Evolutionary conservation across 2,329 filamentous ascomycete species (phyloP).

Genomic region (Penicillium sp.): DNA sequence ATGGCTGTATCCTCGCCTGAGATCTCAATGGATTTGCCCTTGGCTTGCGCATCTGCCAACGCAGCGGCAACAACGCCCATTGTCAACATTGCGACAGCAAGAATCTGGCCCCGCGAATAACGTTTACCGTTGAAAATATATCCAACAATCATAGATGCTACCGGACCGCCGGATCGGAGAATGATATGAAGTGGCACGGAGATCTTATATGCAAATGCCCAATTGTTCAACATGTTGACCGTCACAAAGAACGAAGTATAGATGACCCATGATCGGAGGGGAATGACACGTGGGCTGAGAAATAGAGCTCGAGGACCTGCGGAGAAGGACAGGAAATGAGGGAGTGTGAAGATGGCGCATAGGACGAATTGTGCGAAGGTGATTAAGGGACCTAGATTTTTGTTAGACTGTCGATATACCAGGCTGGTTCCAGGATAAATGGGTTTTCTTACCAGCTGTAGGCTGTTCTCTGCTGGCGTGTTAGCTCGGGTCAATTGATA

Average conservation of each 20-base stretch:
- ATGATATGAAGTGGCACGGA: conserved; percentile 97
- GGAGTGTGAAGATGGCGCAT: conserved; percentile 73
- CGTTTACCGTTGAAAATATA: conserved; percentile 74
- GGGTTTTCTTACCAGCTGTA: conserved; percentile 63
- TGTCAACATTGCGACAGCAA: conserved; percentile 80
- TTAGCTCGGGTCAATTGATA: not conserved
- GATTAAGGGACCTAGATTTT: conserved; percentile 66
- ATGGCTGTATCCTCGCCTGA: conserved; percentile 37
- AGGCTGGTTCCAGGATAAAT: not conserved
- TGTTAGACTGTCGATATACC: not conserved
- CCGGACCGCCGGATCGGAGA: conserved; percentile 87
- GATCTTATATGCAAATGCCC: conserved; percentile 95
- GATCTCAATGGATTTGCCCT: conserved; percentile 52
- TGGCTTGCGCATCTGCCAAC: conserved; percentile 81
- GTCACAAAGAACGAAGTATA: conserved; percentile 89
- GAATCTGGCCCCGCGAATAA: conserved; percentile 75
- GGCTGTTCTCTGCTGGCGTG: conserved; percentile 66
- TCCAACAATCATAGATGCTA: conserved; percentile 91
- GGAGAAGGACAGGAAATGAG: conserved; percentile 68
- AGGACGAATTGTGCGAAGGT: conserved; percentile 89
- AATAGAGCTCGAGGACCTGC: conserved; percentile 64
- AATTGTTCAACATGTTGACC: conserved; percentile 96
- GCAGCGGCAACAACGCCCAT: conserved; percentile 83
- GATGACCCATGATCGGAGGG: conserved; percentile 77
- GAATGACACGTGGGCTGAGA: conserved; percentile 73